Evolutionary conservation across 306 rosid genomes (phyloP), one percentile per base, ranked within the genome.

Genomic region (Castanopsis chinensis): DNA sequence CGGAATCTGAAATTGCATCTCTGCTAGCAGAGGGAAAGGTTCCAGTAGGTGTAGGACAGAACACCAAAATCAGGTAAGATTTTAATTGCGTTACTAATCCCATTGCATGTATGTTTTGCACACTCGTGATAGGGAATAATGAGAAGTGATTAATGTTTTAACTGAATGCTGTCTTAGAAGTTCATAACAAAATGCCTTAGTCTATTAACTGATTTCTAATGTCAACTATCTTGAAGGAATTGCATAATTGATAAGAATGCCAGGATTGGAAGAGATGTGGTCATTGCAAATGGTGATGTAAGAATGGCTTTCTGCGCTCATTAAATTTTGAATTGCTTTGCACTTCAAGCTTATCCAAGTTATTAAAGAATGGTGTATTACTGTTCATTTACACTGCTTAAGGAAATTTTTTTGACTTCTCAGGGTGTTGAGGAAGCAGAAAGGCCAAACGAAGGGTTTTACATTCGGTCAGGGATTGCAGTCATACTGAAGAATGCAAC

Each of bases 161-260:
- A 35, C 19, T 23, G 51, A 41, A 69, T 23, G 20, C 43, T 57
- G 5, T 7, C 27, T 20, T 59, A 21, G 13, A 37, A 78, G 82
- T 59, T 72, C 18, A n/a, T 9, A 28, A 77, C 12, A 14, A 13
- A 5, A 80, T 35, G 56, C 6, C 21, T 58, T 32, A 25, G 5
- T 28, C 58, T 59, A 32, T 35, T 13, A 75, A 73, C 80, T 87
- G 51, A 87, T 84, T 58, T 43, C 23, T 15, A 72, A 4, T 67
- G 45, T 5, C 53, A 0, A 18, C 33, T 5, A 65, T 49, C 52
- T 69, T 81, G 70, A 79, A 96, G 99, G 92, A 93, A 90, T 57
- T 96, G 99, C 79, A 96, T 93, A 74, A 91, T 96, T 59, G 99
- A 96, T 94, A 93, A 93, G 93, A 96, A 96, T 83, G 99, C 98